Evolutionary conservation across 139 green algal species (phyloP), one percentile per base, ranked within the genome.

Genomic region (Chlamydomonas urium): DNA sequence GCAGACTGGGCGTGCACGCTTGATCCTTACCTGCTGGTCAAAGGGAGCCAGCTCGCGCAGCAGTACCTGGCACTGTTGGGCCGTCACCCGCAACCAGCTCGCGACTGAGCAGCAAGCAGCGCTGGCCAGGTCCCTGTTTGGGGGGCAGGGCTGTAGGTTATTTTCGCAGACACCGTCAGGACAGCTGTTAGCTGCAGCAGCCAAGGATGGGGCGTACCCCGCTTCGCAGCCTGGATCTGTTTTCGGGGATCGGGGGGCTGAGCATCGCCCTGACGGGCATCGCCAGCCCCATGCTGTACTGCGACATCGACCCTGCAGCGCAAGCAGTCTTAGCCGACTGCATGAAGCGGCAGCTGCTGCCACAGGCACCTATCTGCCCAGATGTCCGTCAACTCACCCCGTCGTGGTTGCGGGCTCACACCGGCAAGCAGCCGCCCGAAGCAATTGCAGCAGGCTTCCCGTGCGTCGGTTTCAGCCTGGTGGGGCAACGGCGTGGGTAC

Each of bases 1-100:
- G 14, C 56, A 23, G 29, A 65, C 56, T 65, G 26, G 26, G 56
- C 56, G 29, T 65, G 56, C 56, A 65, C 56, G 19, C 29, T 65
- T 5, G 56, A 65, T 37, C 56, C 56, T 24, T 29, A 65, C 56
- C 29, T 65, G 56, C 56, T 65, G 3, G 56, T 65, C 23, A 65
- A 65, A 65, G 56, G 56, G n/a, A 65, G 56, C 56, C 19, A 24
- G 3, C 29, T 65, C n/a, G 56, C 56, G 29, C 26, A 29, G 56
- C n/a, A 65, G 26, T 17, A 26, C 23, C 56, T 65, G n/a, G 35
- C 19, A 35, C 56, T 65, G 21, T 17, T 17, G 8, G 29, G 29
- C 56, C 26, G 56, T 3, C 24, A 17, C 24, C 4, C 3, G 23
- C 56, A 65, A 26, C 56, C 56, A 26, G 23, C 56, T 26, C 56